Base-by-base conservation (phyloP, 2,329 filamentous ascomycete genomes). In the Trichoderma asperellum region DNA sequence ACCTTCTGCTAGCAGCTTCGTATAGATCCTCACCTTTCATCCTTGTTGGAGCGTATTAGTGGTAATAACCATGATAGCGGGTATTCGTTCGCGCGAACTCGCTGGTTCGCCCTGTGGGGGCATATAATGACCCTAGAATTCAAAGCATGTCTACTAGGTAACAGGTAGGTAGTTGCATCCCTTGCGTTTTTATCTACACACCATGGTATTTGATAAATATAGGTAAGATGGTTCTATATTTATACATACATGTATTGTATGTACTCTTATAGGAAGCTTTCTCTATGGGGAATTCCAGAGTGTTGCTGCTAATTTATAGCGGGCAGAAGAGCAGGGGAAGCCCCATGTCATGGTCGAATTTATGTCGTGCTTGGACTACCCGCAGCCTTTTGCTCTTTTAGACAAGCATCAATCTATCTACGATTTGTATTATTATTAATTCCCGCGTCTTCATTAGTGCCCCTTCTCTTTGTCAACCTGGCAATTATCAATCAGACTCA, bases 391-490 rank as follows among this genome's bases (percentile, higher is more conserved):
- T 21, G 2, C 47, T n/a, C 32, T 35, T 62, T 52, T 6, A 21
- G 43, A 14, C 18, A 62, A 62, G 43, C 43, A 62, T 62, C 43
- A 63, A 63, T 52, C n/a, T 35, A 34, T 34, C n/a, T 34, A 49
- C 21, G 59, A 62, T 43, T 29, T 49, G 27, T 29, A 16, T 62
- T 11, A 34, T 32, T 52, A 24, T 14, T 49, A 29, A 21, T 52
- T n/a, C 59, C 27, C 21, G 47, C 21, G 24, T 24, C 47, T 12
- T 29, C 8, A 24, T 35, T 24, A 10, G 27, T 14, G 2, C 21
- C 40, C 32, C 32, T 11, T 43, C 6, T 24, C 5, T 6, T n/a
- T 40, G 21, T 40, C 21, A 43, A 5, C 40, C 18, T 43, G 18
- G 40, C 18, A 16, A 16, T 8, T 7, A n/a, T n/a, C 18, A n/a